Evolutionary conservation across 257 asterid genomes (phyloP).

Genomic region (Datura wrightii): DNA sequence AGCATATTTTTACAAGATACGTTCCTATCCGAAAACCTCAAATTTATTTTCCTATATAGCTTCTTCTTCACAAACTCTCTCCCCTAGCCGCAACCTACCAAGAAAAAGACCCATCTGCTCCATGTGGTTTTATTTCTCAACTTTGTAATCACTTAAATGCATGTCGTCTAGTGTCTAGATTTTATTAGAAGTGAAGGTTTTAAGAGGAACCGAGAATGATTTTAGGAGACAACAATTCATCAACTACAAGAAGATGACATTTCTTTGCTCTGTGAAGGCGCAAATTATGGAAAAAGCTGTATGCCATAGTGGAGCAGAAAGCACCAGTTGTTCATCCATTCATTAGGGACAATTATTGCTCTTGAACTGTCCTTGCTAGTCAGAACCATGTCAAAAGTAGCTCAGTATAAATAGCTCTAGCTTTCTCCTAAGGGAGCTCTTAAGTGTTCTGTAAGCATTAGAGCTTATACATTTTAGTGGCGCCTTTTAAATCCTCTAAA

Average conservation of each 20-base stretch:
- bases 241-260: slow-evolving; percentile 5
- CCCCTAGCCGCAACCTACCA: neutral
- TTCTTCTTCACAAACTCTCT: neutral
- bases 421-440: neutral
- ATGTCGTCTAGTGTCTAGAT: neutral
- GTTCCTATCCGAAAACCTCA: neutral
- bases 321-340: neutral
- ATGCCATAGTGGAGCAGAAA: slow-evolving; percentile 15
- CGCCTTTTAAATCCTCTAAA: neutral
- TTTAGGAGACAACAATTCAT: neutral
- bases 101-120: neutral
- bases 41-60: neutral
- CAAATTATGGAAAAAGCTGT: slow-evolving; percentile 14
- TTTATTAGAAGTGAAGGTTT: neutral
- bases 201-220: neutral
- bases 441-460: neutral
- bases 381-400: slow-evolving; percentile 6
- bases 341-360: neutral
- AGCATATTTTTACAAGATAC: neutral
- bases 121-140: slow-evolving; percentile 14
- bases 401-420: slow-evolving; percentile 8
- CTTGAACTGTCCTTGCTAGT: neutral
- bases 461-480: neutral
- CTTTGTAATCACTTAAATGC: neutral
- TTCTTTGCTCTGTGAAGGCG: neutral